Evolutionary conservation across 108 stramenopile species (phyloP).

Genomic region (Ochromonas danica): DNA sequence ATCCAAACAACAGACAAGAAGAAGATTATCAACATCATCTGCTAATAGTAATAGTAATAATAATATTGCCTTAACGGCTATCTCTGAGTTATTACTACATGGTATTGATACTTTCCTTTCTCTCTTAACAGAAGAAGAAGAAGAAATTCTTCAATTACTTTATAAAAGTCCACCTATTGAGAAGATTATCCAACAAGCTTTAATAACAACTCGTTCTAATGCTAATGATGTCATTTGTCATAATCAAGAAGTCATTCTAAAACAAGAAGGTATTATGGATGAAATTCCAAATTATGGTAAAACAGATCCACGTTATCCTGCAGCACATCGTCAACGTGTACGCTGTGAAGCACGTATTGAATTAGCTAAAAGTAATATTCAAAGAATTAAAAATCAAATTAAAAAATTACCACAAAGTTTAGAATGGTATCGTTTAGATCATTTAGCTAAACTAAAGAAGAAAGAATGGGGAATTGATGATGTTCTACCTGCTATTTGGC

Average conservation of each 20-base stretch:
- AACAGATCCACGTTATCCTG: constrained; percentile 9
- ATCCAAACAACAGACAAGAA: too few relatives aligned
- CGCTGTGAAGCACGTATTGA: constrained; percentile 15
- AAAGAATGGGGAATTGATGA: background rate
- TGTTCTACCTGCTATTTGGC: background rate
- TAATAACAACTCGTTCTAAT: background rate
- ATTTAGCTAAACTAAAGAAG: background rate
- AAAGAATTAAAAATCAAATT: background rate
- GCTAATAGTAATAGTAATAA: too few relatives aligned
- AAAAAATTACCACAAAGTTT: background rate
- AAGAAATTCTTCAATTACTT: background rate
- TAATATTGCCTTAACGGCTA: too few relatives aligned
- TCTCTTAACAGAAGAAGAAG: background rate
- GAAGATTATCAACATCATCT: too few relatives aligned
- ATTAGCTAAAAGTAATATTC: constrained; percentile 8
- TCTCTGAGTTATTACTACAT: background rate
- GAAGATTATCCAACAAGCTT: background rate
- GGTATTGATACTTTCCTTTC: constrained; percentile 6
- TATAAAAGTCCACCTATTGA: background rate
- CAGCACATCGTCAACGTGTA: background rate
- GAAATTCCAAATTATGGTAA: background rate
- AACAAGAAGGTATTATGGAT: constrained; percentile 6
- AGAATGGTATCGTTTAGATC: background rate
- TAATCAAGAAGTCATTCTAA: background rate
- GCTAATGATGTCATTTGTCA: background rate